Conservation (phyloP, 2,329 filamentous ascomycete species). For the Graphium sp. region DNA sequence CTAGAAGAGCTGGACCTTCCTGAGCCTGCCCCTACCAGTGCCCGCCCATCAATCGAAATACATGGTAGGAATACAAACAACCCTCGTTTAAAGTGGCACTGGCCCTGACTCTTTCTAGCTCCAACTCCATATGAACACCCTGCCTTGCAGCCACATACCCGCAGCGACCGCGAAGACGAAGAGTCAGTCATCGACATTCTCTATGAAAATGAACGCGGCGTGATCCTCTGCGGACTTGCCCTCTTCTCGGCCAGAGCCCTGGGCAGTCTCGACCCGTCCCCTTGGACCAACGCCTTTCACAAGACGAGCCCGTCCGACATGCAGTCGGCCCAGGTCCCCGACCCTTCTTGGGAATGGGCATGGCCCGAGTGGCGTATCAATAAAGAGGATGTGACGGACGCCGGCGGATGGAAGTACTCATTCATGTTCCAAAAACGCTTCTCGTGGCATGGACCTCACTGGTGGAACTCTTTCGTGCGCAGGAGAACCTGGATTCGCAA, state of each 20-base stretch:
- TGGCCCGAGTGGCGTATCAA: conserved; percentile 50
- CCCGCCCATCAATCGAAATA: no score
- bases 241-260: conserved; percentile 81
- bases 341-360: conserved; percentile 88
- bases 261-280: conserved; percentile 65
- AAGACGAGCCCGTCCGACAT: conserved; percentile 49
- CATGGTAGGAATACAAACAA: no score
- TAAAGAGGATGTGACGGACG: conserved; percentile 66
- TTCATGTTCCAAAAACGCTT: conserved; percentile 64
- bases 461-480: conserved; percentile 93
- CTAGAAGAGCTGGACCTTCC: no score
- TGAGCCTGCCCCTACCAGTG: no score
- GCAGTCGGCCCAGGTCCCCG: conserved; percentile 77
- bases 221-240: conserved; percentile 74
- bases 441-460: conserved; percentile 77
- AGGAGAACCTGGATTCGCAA: conserved; percentile 76
- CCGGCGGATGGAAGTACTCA: conserved; percentile 92
- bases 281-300: conserved; percentile 65
- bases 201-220: conserved; percentile 89
- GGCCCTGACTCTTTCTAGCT: conserved; percentile 10
- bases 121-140: conserved; percentile 15
- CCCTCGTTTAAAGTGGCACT: no score
- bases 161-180: conserved; percentile 16
- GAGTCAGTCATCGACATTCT: conserved; percentile 63
- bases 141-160: conserved; percentile 6